Percentiles rank a stretch among this genome's conserved stretches.
phyloP scores from a whole-genome alignment of 805 yeast species.

The Metschnikowia shivogae region DNA sequence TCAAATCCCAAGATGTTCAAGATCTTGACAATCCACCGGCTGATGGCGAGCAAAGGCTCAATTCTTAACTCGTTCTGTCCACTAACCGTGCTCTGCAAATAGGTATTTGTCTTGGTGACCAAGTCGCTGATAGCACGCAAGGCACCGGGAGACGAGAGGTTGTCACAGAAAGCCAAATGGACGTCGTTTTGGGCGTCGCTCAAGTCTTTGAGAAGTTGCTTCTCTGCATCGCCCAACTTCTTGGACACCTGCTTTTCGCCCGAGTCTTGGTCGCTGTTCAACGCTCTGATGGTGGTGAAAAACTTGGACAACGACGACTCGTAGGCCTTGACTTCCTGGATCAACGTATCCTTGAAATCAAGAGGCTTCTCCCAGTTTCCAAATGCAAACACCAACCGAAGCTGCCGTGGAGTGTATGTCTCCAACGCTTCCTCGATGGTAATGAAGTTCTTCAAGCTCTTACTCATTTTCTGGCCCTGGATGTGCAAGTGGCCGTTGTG shows the following conservation, averaged over 20 bases:
- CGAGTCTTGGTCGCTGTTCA: slow-evolving; percentile 57
- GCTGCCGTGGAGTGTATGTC: slow-evolving; percentile 70
- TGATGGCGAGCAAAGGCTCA: slow-evolving; percentile 62
- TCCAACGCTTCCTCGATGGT: slow-evolving; percentile 87
- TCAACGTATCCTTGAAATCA: slow-evolving; percentile 82
- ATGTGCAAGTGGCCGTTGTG: slow-evolving; percentile 98
- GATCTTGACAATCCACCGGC: slow-evolving; percentile 67
- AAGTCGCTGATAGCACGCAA: slow-evolving; percentile 62
- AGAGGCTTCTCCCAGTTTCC: slow-evolving; percentile 90
- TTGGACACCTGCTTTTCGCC: slow-evolving; percentile 49
- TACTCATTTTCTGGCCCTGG: slow-evolving; percentile 98
- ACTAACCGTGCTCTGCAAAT: slow-evolving; percentile 48
- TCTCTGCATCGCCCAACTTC: slow-evolving; percentile 55
- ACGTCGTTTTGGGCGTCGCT: slow-evolving; percentile 51
- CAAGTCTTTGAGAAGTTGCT: slow-evolving; percentile 49
- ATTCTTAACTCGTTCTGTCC: slow-evolving; percentile 47
- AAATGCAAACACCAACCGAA: slow-evolving; percentile 85
- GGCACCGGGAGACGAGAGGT: slow-evolving; percentile 74
- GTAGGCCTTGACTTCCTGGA: slow-evolving; percentile 69
- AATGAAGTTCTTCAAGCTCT: slow-evolving; percentile 90
- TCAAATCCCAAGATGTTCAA: slow-evolving; percentile 74
- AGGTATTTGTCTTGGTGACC: slow-evolving; percentile 67
- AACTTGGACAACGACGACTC: slow-evolving; percentile 78
- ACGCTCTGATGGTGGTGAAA: slow-evolving; percentile 83
- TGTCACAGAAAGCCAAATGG: slow-evolving; percentile 83